Evolutionary conservation across 2,329 filamentous ascomycete genomes (phyloP), one percentile per base, ranked within the genome.

Genomic region (Calonectria honghensis): DNA sequence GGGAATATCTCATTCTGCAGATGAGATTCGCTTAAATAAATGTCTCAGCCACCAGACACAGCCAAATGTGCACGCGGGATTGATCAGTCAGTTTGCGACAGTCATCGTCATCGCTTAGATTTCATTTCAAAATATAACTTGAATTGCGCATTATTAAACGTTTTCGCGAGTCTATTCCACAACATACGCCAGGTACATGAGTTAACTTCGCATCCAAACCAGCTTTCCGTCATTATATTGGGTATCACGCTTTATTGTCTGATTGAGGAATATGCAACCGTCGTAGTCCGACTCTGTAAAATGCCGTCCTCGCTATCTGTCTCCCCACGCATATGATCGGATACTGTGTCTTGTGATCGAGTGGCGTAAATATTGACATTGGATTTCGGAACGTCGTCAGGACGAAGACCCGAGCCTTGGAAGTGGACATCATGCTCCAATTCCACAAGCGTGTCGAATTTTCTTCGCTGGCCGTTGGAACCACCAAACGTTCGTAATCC

Each of bases 251-350:
- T 61, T 13, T 61, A 39, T 29, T 27, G 20, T n/a, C 35, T 61
- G 4, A n/a, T 27, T 9, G 61, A 45, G 3, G 61, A 45, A 6
- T 48, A 65, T 6, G 29, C 7, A 10, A 41, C 37, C 4, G 41
- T 65, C 1, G 61, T 64, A 7, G 59, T 65, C 37, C 29, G 37
- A 16, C 37, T 65, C 18, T 45, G 61, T 7, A 65, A 35, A 45
- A 65, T 65, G 13, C 61, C 61, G 10, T 65, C 52, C 37, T 69
- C 51, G n/a, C 54, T 52, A 61, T 61, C 57, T 10, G 57, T 50
- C 24, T 67, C 27, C 20, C 37, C 37, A 1, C 65, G 24, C 45
- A 11, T 7, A 10, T 59, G 51, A 13, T 57, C 32, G n/a, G 39
- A 37, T 41, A 41, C 27, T 29, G 35, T 37, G 0, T 45, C 51